Base-by-base conservation (phyloP, 2,329 filamentous ascomycete species). In the Zasmidium citrigriseum region DNA sequence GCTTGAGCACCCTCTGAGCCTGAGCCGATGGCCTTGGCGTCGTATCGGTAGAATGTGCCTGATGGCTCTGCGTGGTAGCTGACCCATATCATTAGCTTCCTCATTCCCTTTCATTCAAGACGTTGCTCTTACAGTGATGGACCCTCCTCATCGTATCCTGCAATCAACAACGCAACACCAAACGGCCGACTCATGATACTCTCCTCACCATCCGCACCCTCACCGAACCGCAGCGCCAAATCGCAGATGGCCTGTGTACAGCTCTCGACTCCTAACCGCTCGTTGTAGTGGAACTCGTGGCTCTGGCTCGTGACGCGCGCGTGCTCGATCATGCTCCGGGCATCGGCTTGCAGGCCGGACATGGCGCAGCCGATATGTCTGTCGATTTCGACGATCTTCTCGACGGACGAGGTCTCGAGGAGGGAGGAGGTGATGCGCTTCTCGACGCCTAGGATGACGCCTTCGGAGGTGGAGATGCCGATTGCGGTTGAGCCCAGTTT, bases 311-410 rank as follows among this genome's bases (percentile, higher is more conserved):
- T 96, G 74, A 99, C 93, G 48, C 70, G 91, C 70, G 95, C 95
- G 79, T 99, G 95, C 82, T 99, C 95, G 65, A 99, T 87, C 89
- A 99, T 96, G 79, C 90, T 95, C 73, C 95, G 89, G 64, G 95
- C 95, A 77, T 99, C 95, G 72, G 95, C 95, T 83, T 99, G 95
- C 65, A 99, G 86, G 48, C 95, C 95, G 38, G 90, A 95, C 93
- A 99, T 99, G 80, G 95, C 95, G 80, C 95, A 98, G 72, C 95
- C 95, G 70, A 99, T 97, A 82, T 99, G 95, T 75, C 90, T 87
- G 82, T 99, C 95, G 76, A 99, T 98, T 78, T 99, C 95, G 77
- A 99, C 93, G 72, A 99, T 98, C 86, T 99, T 99, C 80, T 99
- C 95, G 72, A 99, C 95, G 44, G 93, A 97, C 48, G 91, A 96